Base-by-base conservation (phyloP, 2,329 filamentous ascomycete species). In the Alternaria burnsii region DNA sequence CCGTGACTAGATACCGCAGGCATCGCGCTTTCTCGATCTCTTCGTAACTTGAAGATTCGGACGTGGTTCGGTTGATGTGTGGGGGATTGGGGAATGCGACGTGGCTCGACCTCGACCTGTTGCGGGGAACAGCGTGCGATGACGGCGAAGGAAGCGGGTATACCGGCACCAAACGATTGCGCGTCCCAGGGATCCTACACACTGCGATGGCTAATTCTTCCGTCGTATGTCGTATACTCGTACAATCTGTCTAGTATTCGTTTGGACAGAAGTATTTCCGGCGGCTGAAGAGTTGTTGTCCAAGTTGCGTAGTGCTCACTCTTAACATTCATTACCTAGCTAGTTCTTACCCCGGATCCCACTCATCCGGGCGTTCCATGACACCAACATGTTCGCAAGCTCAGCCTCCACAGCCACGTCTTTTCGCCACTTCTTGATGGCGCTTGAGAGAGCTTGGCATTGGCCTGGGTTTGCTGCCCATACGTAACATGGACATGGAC, bases 361-460 rank as follows among this genome's bases (percentile, higher is more conserved):
- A 46, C 30, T 8, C 36, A 56, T n/a, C 41, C 32, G 43, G n/a
- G 22, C 48, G 62, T 51, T 59, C 43, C 22, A 58, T 54, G 59
- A 65, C 64, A 54, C 55, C 34, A 22, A 38, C 55, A 56, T 42
- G 18, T 50, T 41, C 41, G 44, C 47, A n/a, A 16, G 18, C 58
- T 47, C 53, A 65, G 65, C 65, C 63, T 65, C 63, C 65, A 66
- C 61, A 61, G 63, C 65, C 63, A 57, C 63, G 53, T 52, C 26
- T 43, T 26, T 22, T 41, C 20, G 52, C 54, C 52, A 52, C 46
- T 44, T 36, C 46, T 34, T 50, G 46, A 24, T 50, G 7, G 20
- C 32, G 32, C 46, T 50, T 22, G 34, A 36, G 14, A 24, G 34
- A 24, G 20, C 46, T 26, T 50, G 32, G 46, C 20, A 36, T 22